Evolutionary conservation across 805 yeast genomes (phyloP).

Genomic region (Kazachstania africana): DNA sequence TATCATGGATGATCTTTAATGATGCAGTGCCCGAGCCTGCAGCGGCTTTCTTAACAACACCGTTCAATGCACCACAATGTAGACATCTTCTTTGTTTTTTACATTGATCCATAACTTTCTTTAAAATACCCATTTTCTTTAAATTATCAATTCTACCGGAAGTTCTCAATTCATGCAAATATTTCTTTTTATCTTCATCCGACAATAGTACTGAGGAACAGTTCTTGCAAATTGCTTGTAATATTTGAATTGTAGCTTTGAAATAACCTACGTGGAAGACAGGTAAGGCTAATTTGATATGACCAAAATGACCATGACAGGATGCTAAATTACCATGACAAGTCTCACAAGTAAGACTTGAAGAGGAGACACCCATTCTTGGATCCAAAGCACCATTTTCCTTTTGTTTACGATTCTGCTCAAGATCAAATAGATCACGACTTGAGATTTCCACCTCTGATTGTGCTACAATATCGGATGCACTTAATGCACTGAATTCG

Average conservation of each 20-base stretch:
- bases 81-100: slow-evolving; percentile 89
- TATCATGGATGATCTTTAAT: slow-evolving; percentile 87
- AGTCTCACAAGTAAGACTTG: slow-evolving; percentile 74
- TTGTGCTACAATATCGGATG: slow-evolving; percentile 83
- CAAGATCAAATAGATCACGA: slow-evolving; percentile 83
- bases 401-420: slow-evolving; percentile 76
- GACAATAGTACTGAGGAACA: slow-evolving; percentile 73
- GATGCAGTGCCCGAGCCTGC: slow-evolving; percentile 90
- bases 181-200: slow-evolving; percentile 58
- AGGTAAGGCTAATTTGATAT: slow-evolving; percentile 82
- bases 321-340: slow-evolving; percentile 87
- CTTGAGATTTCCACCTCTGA: slow-evolving; percentile 90
- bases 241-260: slow-evolving; percentile 75
- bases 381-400: slow-evolving; percentile 82
- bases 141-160: slow-evolving; percentile 87
- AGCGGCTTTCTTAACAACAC: slow-evolving; percentile 94
- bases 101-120: slow-evolving; percentile 79
- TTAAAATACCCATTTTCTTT: slow-evolving; percentile 81
- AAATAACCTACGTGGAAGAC: slow-evolving; percentile 97
- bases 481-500: slow-evolving; percentile 86
- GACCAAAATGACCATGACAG: slow-evolving; percentile 98
- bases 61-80: slow-evolving; percentile 79
- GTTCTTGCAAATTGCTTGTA: slow-evolving; percentile 83
- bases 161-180: slow-evolving; percentile 65
- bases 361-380: slow-evolving; percentile 88